phyloP scores from a whole-genome alignment of 2,329 filamentous ascomycete species.

The Didymella pinodella region DNA sequence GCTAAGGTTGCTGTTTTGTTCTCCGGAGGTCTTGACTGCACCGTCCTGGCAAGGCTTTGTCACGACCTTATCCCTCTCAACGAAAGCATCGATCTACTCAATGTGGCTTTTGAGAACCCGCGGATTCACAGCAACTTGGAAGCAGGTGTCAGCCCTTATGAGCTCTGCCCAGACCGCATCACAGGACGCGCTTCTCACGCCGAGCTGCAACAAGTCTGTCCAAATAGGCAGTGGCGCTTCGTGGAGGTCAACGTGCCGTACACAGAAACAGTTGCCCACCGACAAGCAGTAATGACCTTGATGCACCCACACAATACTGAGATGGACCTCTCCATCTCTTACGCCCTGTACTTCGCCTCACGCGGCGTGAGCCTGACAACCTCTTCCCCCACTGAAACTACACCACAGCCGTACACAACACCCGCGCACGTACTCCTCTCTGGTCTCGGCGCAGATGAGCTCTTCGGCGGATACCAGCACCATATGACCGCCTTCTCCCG shows the following conservation, averaged over 20 bases:
- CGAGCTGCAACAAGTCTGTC: slow-evolving; percentile 77
- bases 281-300: slow-evolving; percentile 73
- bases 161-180: slow-evolving; percentile 86
- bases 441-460: slow-evolving; percentile 91
- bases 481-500: slow-evolving; percentile 79
- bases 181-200: slow-evolving; percentile 81
- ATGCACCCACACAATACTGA: slow-evolving; percentile 96
- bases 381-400: slow-evolving; percentile 32
- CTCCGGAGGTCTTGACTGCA: slow-evolving; percentile 93
- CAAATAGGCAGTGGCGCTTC: slow-evolving; percentile 79
- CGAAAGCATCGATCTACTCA: slow-evolving; percentile 84
- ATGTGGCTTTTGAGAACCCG: slow-evolving; percentile 98
- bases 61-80: slow-evolving; percentile 75
- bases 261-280: slow-evolving; percentile 72
- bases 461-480: slow-evolving; percentile 91
- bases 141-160: slow-evolving; percentile 64
- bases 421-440: slow-evolving; percentile 85
- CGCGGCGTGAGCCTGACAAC: slow-evolving; percentile 68
- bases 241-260: slow-evolving; percentile 87
- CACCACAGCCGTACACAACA: slow-evolving; percentile 64
- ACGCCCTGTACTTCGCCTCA: slow-evolving; percentile 93
- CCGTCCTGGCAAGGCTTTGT: slow-evolving; percentile 79
- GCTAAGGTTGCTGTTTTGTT: slow-evolving; percentile 81
- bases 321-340: slow-evolving; percentile 96
- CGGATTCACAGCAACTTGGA: slow-evolving; percentile 57